A percentile compares a stretch with the other conserved stretches of the same genome.
Conservation (phyloP, 805 yeast genomes). For the Candida ipomoeae region DNA sequence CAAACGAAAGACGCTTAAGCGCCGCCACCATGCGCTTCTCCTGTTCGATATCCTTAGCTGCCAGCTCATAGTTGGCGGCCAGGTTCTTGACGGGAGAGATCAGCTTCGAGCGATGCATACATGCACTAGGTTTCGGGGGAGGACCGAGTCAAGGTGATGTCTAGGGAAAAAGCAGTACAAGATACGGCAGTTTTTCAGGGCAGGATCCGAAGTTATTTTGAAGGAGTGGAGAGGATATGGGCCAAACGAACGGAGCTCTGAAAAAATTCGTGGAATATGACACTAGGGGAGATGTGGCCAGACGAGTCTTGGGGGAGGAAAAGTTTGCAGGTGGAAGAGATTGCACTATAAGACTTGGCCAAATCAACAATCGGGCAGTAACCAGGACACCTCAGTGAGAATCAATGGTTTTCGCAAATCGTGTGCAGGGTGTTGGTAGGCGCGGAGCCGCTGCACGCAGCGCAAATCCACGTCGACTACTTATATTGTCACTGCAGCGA, state of each 20-base stretch:
- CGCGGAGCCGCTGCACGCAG: constrained; percentile 1
- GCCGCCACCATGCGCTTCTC: constrained; percentile 73
- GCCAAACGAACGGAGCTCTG: not conserved
- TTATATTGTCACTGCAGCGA: not conserved
- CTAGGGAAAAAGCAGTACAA: not conserved
- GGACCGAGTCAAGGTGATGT: not conserved
- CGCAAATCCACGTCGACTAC: not conserved
- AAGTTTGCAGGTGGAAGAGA: not conserved
- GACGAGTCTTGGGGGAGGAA: not conserved
- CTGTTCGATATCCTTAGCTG: constrained; percentile 73
- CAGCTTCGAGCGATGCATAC: constrained; percentile 7
- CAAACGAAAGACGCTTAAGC: constrained; percentile 69
- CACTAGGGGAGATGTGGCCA: not conserved
- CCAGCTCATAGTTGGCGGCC: constrained; percentile 36
- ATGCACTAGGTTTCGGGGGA: not conserved
- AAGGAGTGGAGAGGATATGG: not conserved
- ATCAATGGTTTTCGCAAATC: constrained; percentile 5
- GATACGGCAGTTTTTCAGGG: not conserved
- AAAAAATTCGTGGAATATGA: not conserved
- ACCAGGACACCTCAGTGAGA: constrained; percentile 3
- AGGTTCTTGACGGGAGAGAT: constrained; percentile 13
- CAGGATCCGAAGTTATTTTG: not conserved
- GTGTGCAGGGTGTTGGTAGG: constrained; percentile 5
- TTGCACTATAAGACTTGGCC: not conserved
- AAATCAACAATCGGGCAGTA: constrained; percentile 1